These are phyloP conservation scores for Rutstroemia sydowiana DNA, from an alignment of 2,329 filamentous ascomycete genomes.

Conservation along the genomic window DNA sequence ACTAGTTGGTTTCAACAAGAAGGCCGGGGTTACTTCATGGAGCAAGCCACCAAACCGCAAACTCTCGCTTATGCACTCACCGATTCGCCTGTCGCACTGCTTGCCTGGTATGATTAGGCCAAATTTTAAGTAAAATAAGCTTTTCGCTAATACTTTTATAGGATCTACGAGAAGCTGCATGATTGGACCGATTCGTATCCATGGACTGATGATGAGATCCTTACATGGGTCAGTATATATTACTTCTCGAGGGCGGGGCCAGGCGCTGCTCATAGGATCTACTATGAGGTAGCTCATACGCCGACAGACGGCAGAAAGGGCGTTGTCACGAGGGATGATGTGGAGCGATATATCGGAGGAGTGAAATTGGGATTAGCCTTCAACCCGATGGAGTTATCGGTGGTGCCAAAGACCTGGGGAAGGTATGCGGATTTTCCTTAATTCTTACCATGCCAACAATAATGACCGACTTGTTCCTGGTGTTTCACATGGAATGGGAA, in stretches of 20 bases:
- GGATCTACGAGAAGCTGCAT: constrained; percentile 74
- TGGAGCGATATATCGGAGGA: constrained; percentile 15
- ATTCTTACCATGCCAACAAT: background rate
- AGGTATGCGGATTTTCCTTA: constrained; percentile 16
- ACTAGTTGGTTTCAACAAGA: constrained; percentile 15
- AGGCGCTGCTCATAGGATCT: constrained; percentile 59
- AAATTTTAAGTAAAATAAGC: no score
- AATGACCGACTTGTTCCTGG: background rate
- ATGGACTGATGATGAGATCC: constrained; percentile 70
- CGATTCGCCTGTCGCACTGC: constrained; percentile 61
- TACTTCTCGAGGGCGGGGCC: constrained; percentile 64
- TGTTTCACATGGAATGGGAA: no score
- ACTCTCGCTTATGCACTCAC: constrained; percentile 63
- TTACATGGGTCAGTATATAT: constrained; percentile 70
- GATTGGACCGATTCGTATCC: constrained; percentile 67
- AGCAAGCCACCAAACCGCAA: constrained; percentile 47
- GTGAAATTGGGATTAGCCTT: constrained; percentile 38
- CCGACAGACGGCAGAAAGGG: constrained; percentile 14
- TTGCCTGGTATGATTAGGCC: no score
- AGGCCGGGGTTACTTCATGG: constrained; percentile 16
- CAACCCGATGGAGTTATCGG: constrained; percentile 52
- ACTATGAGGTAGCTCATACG: constrained; percentile 56
- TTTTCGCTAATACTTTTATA: no score
- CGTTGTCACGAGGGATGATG: constrained; percentile 24
- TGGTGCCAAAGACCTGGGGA: constrained; percentile 48